phyloP scores from a whole-genome alignment of 2,329 filamentous ascomycete species.

The Colletotrichum lentis region DNA sequence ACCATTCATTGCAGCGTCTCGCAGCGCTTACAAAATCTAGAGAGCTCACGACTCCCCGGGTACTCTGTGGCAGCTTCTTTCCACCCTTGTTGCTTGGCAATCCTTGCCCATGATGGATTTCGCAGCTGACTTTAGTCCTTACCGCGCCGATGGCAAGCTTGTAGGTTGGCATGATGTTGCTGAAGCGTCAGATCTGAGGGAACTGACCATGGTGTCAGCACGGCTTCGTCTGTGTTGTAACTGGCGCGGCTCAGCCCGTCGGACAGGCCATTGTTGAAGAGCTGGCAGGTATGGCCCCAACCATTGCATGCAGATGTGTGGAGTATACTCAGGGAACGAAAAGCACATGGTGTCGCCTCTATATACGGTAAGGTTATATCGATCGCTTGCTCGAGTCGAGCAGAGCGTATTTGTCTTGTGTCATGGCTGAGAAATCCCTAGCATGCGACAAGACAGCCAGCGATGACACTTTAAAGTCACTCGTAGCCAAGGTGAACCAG shows the following conservation, averaged over 20 bases:
- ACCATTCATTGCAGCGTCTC: neutral
- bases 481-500: constrained; percentile 54
- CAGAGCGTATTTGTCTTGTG: neutral
- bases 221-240: constrained; percentile 71
- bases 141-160: constrained; percentile 65
- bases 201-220: constrained; percentile 52
- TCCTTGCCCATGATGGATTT: constrained; percentile 41
- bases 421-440: constrained; percentile 37
- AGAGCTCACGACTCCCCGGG: neutral
- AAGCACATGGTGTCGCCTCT: constrained; percentile 70
- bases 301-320: neutral
- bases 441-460: constrained; percentile 58
- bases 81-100: neutral
- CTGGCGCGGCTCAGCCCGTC: constrained; percentile 67
- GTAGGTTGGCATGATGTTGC: constrained; percentile 45
- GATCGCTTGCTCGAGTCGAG: no score
- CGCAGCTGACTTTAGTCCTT: constrained; percentile 63
- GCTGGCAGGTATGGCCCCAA: constrained; percentile 57
- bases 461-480: constrained; percentile 50
- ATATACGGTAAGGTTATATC: constrained; percentile 59
- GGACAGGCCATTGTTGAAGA: constrained; percentile 68
- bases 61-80: neutral
- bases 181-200: neutral
- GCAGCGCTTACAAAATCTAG: no score
- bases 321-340: constrained; percentile 36